phyloP scores from a whole-genome alignment of 1,139 yeast genomes.

The Insectozyma bohioensis region DNA sequence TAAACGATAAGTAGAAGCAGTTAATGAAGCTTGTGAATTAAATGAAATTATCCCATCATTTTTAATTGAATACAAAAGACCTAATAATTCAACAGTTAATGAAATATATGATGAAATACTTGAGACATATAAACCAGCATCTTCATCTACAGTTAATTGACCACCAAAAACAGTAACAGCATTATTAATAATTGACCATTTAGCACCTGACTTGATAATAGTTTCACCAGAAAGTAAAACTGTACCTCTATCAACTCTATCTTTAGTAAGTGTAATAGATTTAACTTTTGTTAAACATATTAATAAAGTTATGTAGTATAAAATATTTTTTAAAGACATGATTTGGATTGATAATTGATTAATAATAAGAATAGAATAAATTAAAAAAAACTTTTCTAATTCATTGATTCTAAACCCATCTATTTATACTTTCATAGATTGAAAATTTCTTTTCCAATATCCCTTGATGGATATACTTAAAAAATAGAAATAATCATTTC shows the following conservation, averaged over 20 bases:
- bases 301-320: no score
- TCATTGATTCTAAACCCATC: no score
- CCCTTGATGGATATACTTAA: no score
- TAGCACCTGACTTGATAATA: constrained; percentile 26
- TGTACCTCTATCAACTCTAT: constrained; percentile 18
- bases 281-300: no score
- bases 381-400: no score
- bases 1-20: constrained; percentile 21
- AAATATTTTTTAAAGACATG: no score
- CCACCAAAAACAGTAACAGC: constrained; percentile 25
- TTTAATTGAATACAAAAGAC: constrained; percentile 9
- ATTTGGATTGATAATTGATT: no score
- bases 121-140: constrained; percentile 25
- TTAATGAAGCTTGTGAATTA: constrained; percentile 19
- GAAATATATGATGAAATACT: constrained; percentile 13
- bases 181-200: constrained; percentile 35
- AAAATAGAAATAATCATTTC: no score
- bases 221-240: constrained; percentile 22
- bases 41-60: constrained; percentile 26
- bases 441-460: no score
- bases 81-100: constrained; percentile 14
- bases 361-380: no score
- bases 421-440: no score
- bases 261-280: constrained; percentile 5
- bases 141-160: constrained; percentile 16